Conservation (phyloP, 2,329 filamentous ascomycete genomes). For the Pyrenophora graminea region DNA sequence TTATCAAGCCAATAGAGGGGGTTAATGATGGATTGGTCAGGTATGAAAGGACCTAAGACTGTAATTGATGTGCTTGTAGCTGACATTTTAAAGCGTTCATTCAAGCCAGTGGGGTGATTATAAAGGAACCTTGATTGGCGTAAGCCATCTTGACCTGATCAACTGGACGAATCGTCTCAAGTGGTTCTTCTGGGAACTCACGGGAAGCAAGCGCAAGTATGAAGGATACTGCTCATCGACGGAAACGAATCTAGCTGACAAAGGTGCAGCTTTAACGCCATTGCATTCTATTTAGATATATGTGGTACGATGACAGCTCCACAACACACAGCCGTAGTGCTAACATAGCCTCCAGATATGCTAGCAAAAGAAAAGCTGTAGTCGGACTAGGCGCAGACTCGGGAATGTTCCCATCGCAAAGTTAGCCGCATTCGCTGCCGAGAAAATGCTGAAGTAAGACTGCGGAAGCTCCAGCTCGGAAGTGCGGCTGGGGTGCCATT, state of each 20-base stretch:
- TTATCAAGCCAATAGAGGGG: constrained; percentile 60
- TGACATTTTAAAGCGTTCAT: constrained; percentile 49
- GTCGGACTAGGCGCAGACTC: not conserved
- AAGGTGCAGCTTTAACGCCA: constrained; percentile 64
- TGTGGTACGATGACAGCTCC: constrained; percentile 54
- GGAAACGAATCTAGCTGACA: constrained; percentile 9
- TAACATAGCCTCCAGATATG: constrained; percentile 36
- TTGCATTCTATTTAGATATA: constrained; percentile 67
- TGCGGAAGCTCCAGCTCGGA: constrained; percentile 16
- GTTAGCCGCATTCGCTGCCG: constrained; percentile 15
- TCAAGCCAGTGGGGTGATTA: constrained; percentile 66
- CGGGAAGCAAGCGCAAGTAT: constrained; percentile 59
- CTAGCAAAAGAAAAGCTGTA: constrained; percentile 45
- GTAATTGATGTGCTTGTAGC: not conserved
- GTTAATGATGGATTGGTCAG: constrained; percentile 68
- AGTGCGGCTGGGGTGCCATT: constrained; percentile 33
- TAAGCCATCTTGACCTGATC: constrained; percentile 67
- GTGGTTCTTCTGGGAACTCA: constrained; percentile 61
- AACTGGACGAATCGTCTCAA: constrained; percentile 68
- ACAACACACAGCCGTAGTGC: not conserved
- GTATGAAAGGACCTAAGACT: constrained; percentile 15
- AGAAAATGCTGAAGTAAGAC: constrained; percentile 11
- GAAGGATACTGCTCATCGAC: not conserved
- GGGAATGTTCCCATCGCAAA: not conserved
- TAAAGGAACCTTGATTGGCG: constrained; percentile 65